Evolutionary conservation across 1,139 yeast genomes (phyloP).

Genomic region (Yamadazyma jaroonii): DNA sequence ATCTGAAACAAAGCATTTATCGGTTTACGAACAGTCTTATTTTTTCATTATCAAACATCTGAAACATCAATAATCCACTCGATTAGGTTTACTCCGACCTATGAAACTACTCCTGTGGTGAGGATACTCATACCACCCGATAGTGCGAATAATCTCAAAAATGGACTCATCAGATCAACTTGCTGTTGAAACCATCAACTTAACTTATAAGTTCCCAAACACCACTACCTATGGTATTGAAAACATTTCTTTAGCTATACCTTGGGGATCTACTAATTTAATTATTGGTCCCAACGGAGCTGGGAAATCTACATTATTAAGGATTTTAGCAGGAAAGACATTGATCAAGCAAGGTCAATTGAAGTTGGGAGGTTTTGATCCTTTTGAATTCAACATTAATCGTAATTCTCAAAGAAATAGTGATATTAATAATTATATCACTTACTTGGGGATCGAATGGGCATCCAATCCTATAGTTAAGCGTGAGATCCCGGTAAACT

Average conservation of each 20-base stretch:
- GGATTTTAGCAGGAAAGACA: slow-evolving; percentile 87
- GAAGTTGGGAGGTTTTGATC: slow-evolving; percentile 78
- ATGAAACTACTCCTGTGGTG: no score
- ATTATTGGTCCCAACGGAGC: slow-evolving; percentile 96
- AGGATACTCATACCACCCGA: not conserved
- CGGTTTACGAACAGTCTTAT: no score
- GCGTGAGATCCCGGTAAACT: slow-evolving; percentile 83
- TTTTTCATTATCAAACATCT: no score
- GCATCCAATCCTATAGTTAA: slow-evolving; percentile 87
- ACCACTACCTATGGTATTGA: slow-evolving; percentile 67
- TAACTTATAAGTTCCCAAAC: slow-evolving; percentile 68
- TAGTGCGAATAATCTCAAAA: not conserved
- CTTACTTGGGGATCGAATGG: slow-evolving; percentile 97
- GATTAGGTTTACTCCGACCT: no score
- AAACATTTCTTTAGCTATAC: slow-evolving; percentile 56
- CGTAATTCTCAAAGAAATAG: slow-evolving; percentile 38
- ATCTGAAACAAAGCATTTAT: no score
- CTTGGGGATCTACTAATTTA: slow-evolving; percentile 72
- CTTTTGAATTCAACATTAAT: slow-evolving; percentile 65
- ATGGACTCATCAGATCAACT: not conserved
- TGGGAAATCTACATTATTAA: slow-evolving; percentile 86
- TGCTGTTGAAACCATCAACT: slow-evolving; percentile 63
- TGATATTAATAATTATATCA: slow-evolving; percentile 46
- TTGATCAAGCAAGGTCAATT: slow-evolving; percentile 70
- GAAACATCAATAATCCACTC: no score